A percentile compares a stretch with the other conserved stretches of the same genome.
Evolutionary conservation across 139 green algal genomes (phyloP).

Genomic region (Microglena sp.): DNA sequence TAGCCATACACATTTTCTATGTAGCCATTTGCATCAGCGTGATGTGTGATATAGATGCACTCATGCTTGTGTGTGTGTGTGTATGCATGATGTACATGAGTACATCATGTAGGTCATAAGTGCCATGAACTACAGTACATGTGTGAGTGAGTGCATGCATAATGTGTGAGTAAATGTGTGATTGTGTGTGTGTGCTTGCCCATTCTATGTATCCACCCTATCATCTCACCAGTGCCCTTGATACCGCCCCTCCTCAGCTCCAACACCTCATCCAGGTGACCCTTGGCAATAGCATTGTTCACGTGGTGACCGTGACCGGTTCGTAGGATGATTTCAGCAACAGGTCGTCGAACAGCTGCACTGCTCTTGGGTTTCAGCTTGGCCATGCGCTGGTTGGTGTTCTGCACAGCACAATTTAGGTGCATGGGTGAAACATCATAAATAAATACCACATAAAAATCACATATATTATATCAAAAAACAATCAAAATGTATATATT

Average conservation of each 20-base stretch:
- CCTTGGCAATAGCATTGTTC: constrained; percentile 28
- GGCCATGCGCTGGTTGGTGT: constrained; percentile 41
- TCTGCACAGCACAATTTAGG: constrained; percentile 3
- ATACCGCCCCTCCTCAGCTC: constrained; percentile 36
- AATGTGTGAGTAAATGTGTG: background rate
- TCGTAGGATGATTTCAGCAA: constrained; percentile 29
- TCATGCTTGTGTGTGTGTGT: background rate
- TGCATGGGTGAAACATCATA: too few species aligned
- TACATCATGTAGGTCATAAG: background rate
- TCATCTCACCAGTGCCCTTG: constrained; percentile 9
- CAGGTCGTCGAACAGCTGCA: constrained; percentile 27
- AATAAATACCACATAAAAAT: too few species aligned
- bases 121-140: background rate
- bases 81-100: background rate
- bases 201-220: background rate
- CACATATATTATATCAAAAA: too few species aligned
- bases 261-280: constrained; percentile 81
- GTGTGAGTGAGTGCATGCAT: background rate
- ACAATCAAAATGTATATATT: too few species aligned
- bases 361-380: constrained; percentile 35
- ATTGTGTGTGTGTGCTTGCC: background rate
- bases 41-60: background rate
- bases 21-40: too few species aligned
- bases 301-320: too few species aligned
- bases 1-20: too few species aligned